Evolutionary conservation across 2,329 filamentous ascomycete genomes (phyloP).

Genomic region (Trichoderma koningiopsis): DNA sequence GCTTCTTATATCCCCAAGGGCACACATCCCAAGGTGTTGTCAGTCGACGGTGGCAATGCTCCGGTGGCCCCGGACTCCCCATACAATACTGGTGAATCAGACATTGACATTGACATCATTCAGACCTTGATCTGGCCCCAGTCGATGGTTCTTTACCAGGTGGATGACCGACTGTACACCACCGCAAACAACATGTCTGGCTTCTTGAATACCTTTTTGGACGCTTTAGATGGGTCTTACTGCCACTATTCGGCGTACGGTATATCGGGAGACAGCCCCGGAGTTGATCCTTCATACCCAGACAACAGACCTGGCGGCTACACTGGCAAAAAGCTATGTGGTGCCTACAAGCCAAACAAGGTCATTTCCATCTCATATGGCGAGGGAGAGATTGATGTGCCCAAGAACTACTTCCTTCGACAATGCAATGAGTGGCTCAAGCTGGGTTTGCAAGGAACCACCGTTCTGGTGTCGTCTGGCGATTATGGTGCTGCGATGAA

Average conservation of each 20-base stretch:
- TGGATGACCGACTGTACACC: conserved; percentile 47
- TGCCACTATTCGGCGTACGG: conserved; percentile 52
- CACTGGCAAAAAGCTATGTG: conserved; percentile 41
- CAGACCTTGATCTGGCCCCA: conserved; percentile 56
- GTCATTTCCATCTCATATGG: conserved; percentile 50
- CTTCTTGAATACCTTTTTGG: conserved; percentile 46
- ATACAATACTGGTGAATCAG: conserved; percentile 47
- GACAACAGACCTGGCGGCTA: conserved; percentile 52
- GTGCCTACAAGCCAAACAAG: conserved; percentile 37
- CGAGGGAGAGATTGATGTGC: conserved; percentile 50
- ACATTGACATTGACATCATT: conserved; percentile 52
- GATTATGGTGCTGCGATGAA: conserved; percentile 37
- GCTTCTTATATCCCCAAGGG: conserved; percentile 45
- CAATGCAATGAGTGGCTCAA: conserved; percentile 50
- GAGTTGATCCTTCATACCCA: conserved; percentile 52
- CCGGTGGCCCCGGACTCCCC: conserved; percentile 38
- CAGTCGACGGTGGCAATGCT: conserved; percentile 49
- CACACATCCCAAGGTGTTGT: conserved; percentile 45
- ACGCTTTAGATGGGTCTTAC: conserved; percentile 56
- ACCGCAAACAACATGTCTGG: conserved; percentile 48
- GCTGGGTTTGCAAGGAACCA: conserved; percentile 47
- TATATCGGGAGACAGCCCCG: conserved; percentile 27
- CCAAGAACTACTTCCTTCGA: conserved; percentile 47
- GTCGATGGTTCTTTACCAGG: conserved; percentile 48
- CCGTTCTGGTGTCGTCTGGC: conserved; percentile 45